Conservation (phyloP, 306 rosid genomes). For the Astragalus glycyphyllos region DNA sequence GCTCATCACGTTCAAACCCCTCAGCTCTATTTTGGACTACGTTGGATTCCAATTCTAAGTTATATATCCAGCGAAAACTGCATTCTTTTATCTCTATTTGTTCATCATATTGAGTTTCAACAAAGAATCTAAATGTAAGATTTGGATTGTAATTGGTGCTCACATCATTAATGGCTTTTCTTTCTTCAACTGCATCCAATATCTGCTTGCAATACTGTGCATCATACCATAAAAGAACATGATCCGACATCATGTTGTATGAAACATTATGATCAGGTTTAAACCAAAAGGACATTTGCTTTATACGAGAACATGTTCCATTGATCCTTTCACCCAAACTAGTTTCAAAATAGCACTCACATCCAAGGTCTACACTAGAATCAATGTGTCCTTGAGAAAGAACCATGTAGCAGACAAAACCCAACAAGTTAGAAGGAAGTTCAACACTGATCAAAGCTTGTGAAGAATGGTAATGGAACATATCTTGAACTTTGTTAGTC, state of each 20-base stretch:
- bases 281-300: too few relatives aligned
- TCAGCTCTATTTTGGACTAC: background rate
- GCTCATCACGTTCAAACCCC: background rate
- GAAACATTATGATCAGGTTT: too few relatives aligned
- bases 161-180: background rate
- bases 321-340: background rate
- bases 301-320: background rate
- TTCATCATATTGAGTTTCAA: background rate
- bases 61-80: constrained; percentile 25
- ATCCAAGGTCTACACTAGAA: background rate
- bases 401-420: constrained; percentile 7
- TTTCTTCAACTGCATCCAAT: background rate
- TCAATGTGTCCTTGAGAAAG: background rate
- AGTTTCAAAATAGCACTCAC: constrained; percentile 27
- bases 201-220: constrained; percentile 1
- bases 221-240: constrained; percentile 34
- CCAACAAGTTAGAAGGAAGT: background rate
- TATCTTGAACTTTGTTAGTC: background rate
- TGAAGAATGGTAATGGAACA: constrained; percentile 1
- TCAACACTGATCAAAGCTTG: background rate
- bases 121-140: constrained; percentile 24
- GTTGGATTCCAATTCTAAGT: background rate
- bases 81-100: background rate
- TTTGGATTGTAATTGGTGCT: background rate
- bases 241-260: constrained; percentile 1